Evolutionary conservation across 371 early-diverging fungal species (phyloP), one percentile per base, ranked within the genome.

Genomic region (Gilbertella persicaria): DNA sequence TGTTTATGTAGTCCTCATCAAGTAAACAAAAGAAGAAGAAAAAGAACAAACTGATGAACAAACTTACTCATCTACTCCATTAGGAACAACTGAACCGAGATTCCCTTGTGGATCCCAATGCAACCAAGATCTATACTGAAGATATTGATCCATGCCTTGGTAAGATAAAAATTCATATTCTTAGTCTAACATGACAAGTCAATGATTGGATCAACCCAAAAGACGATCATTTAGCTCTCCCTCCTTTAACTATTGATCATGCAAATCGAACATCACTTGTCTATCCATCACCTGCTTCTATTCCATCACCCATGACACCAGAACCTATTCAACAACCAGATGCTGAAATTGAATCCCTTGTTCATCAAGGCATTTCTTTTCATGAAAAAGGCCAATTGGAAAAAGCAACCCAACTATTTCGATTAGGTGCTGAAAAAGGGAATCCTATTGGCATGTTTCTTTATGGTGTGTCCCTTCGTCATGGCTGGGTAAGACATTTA

Each of bases 381-480:
- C 93, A 92, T 62, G 93, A 92, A 57, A 58, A 62, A 5, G 87
- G 87, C 12, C 76, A 85, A 49, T 65, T 90, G n/a, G 84, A 79
- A 44, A 75, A 88, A 19, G 86, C 90, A 3, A 82, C 91, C 0
- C 82, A 82, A 33, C 82, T 86, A 60, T 91, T 91, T 52, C 78
- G 84, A 44, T 67, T 79, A 20, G 83, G 88, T 6, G 90, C 93
- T 14, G 77, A 86, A 45, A 61, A 70, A 45, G 78, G 78, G n/a
- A 78, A 79, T 44, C 86, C 88, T 4, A 64, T 88, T 9, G 93
- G 90, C 10, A 80, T 92, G 84, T 84, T 92, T 62, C 75, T 92
- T 20, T 91, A 86, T 67, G 93, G 88, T 39, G 78, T 92, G 40
- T 85, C 87, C 10, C 66, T 91, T 36, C 79, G 93, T 8, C 93